phyloP scores from a whole-genome alignment of 2,329 filamentous ascomycete species.

The Colletotrichum navitas region DNA sequence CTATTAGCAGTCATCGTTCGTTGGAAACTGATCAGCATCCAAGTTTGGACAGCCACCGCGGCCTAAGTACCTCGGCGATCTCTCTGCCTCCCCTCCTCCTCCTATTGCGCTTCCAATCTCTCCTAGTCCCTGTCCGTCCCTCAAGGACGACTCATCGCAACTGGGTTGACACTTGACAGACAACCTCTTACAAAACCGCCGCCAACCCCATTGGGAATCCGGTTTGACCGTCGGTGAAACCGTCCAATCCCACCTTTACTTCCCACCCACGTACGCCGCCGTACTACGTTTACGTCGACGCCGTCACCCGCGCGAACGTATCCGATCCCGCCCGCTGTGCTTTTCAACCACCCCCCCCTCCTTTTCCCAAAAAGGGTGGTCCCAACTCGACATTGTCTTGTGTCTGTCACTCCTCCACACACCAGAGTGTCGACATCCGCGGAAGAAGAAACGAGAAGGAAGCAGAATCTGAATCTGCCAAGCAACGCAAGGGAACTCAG shows the following conservation, averaged over 20 bases:
- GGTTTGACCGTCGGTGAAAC: constrained; percentile 28
- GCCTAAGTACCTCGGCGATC: too few species aligned
- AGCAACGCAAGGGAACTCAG: constrained; percentile 41
- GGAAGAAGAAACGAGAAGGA: constrained; percentile 16
- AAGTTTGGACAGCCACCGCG: constrained; percentile 22
- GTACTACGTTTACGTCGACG: constrained; percentile 17
- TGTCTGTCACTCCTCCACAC: constrained; percentile 19
- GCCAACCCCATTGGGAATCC: constrained; percentile 24
- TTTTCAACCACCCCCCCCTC: not conserved
- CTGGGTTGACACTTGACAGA: constrained; percentile 3
- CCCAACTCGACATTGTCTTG: constrained; percentile 10
- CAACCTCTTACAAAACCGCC: constrained; percentile 28
- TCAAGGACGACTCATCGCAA: constrained; percentile 6
- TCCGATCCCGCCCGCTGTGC: constrained; percentile 4
- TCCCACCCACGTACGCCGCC: constrained; percentile 15
- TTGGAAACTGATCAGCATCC: constrained; percentile 36
- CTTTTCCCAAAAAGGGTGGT: not conserved
- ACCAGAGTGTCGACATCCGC: not conserved
- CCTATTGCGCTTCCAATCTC: not conserved
- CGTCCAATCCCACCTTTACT: constrained; percentile 28
- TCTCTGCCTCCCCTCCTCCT: not conserved
- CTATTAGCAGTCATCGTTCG: constrained; percentile 13
- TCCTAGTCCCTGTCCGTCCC: not conserved
- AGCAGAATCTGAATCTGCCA: constrained; percentile 28
- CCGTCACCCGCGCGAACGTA: constrained; percentile 26